Percentiles rank a stretch among this genome's conserved stretches.
Evolutionary conservation across 176 grass and related monocot species (phyloP).

Genomic region (Lolium rigidum): DNA sequence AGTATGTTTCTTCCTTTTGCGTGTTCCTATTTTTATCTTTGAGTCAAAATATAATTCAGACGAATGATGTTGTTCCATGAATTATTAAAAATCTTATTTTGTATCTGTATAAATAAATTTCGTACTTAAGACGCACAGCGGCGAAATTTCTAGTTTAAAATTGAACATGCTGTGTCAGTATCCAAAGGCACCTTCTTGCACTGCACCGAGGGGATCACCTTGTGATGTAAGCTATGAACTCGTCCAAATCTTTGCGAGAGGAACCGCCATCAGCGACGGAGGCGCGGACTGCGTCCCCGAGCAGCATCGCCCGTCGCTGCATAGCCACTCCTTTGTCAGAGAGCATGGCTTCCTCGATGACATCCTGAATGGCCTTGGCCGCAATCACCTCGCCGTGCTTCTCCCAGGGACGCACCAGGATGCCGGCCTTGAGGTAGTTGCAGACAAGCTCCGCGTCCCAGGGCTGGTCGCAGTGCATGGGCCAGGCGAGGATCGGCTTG

Average conservation of each 20-base stretch:
- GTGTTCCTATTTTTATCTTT: no score
- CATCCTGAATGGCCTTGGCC: conserved; percentile 29
- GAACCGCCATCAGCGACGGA: conserved; percentile 35
- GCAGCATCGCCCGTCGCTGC: conserved; percentile 9
- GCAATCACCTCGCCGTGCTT: conserved; percentile 17
- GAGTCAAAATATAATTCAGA: no score
- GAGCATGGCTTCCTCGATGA: conserved; percentile 42
- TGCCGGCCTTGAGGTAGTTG: conserved; percentile 52
- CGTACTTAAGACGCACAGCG: no score
- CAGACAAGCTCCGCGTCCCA: conserved; percentile 47
- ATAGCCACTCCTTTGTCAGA: conserved; percentile 33
- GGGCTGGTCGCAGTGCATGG: conserved; percentile 74
- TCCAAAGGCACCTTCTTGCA: not conserved
- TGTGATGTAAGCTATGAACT: conserved; percentile 50
- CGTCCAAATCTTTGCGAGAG: conserved; percentile 41
- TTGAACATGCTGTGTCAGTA: not conserved
- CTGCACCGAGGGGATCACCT: conserved; percentile 30
- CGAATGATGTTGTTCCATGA: no score
- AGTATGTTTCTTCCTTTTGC: no score
- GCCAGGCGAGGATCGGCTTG: conserved; percentile 60
- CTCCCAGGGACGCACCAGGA: conserved; percentile 49
- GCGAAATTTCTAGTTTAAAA: not conserved
- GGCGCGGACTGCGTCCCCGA: conserved; percentile 41
- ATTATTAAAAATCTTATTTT: no score
- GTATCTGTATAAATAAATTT: no score